Evolutionary conservation across 2,329 filamentous ascomycete species (phyloP), one percentile per base, ranked within the genome.

Genomic region (Trichoderma aggressivum): DNA sequence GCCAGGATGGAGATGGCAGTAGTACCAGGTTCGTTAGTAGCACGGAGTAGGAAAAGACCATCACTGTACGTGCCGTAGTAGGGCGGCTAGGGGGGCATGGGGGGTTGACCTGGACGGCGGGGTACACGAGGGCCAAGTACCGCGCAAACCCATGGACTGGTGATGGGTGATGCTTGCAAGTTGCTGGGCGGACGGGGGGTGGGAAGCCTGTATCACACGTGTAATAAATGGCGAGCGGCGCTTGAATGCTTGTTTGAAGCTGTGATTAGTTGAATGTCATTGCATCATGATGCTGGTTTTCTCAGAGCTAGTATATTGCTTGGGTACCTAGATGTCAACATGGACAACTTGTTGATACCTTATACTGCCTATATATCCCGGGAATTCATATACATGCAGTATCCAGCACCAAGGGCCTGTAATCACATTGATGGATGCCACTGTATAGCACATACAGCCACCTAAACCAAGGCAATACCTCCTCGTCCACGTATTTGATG

Each of bases 1-100:
- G 64, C 64, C 68, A 16, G 63, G 61, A 62, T 43, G 32, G 30
- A 65, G 43, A 69, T 56, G 58, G 58, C 47, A 47, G 58, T 24
- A 36, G 59, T 30, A 30, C 58, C 60, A 63, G 59, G 58, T 60
- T 58, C 32, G 65, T 58, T 50, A 60, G 63, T 55, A 39, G 63
- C 47, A 28, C 47, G 47, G 62, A 56, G 50, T 56, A 36, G 63
- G 50, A 58, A 64, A 62, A 26, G 60, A 16, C 18, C 34, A 16
- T 21, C 47, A 53, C 21, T 24, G 24, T 24, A 24, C 10, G n/a
- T 53, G 18, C 24, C 11, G 26, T 30, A 16, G 26, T 50, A 50
- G 26, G 34, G 61, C 59, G 34, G 59, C 34, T 43, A 26, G 43
- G 43, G 26, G 26, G 26, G 61, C 28, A 26, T 28, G 43, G 26